A percentile compares a stretch with the other conserved stretches of the same genome.
Conservation (phyloP, 208 protist species). For the Leishmania turanica region DNA sequence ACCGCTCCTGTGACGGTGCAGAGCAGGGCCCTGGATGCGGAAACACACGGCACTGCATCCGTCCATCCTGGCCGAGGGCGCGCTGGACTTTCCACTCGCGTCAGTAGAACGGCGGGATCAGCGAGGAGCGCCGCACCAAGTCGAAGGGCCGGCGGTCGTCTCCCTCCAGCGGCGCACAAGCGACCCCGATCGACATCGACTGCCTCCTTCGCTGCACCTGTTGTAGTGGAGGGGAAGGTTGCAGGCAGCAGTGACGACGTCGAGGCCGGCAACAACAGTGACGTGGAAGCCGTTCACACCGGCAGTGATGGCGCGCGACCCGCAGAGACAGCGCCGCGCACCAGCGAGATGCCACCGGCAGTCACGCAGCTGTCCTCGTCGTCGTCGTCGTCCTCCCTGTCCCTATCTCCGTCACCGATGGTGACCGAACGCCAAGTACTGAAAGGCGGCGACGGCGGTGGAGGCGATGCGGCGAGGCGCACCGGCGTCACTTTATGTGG, state of each 20-base stretch:
- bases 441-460: not conserved
- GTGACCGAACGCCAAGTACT: conserved; percentile 13
- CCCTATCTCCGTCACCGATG: conserved; percentile 11
- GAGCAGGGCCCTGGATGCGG: not conserved
- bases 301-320: not conserved
- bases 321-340: not conserved
- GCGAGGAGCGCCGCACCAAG: not conserved
- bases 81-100: conserved; percentile 1
- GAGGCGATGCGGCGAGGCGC: not conserved
- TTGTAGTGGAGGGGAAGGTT: not conserved
- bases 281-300: not conserved
- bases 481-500: not conserved
- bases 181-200: conserved; percentile 12
- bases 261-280: not conserved
- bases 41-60: not conserved
- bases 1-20: not conserved
- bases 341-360: not conserved
- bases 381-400: conserved; percentile 3
- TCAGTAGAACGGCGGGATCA: not conserved
- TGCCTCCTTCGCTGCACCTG: not conserved
- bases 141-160: not conserved
- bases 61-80: not conserved
- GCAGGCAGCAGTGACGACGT: not conserved
- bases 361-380: not conserved
- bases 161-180: not conserved